Evolutionary conservation across 768 basidiomycete genomes (phyloP), one percentile per base, ranked within the genome.

Genomic region (Hydnomerulius pinastri): DNA sequence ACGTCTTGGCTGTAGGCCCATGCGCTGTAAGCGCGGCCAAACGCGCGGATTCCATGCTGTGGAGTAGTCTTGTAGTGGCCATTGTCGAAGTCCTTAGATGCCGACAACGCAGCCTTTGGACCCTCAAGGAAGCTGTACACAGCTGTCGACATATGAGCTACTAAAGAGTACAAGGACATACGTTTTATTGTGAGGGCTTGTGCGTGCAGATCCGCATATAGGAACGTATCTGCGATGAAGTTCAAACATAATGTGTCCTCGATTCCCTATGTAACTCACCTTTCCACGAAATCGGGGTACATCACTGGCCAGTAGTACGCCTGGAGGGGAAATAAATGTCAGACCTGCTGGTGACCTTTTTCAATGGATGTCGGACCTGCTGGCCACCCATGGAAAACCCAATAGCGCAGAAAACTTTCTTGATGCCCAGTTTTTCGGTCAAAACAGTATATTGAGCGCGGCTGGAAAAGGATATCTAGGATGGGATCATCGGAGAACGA

Each of bases 361-460:
- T 32, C 11, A 21, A 46, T n/a, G n/a, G n/a, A n/a, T n/a, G 21
- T 11, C 48, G 18, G 40, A 73, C 73, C 65, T 75, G 72, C 58
- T 82, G 81, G 2, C 71, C 81, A 42, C 82, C 80, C 82, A 83
- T 83, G 4, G 79, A 80, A 54, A 81, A 81, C 7, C 81, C 81
- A 7, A 81, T 62, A 23, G 76, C 78, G 24, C 74, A 71, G 48
- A 67, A 74, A 1, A 78, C 63, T 52, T 77, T 74, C 50, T 70
- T 62, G 6, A 83, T 59, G 7, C 71, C 73, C 24, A 81, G 71
- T 25, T 66, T 66, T 39, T 78, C 66, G 30, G 74, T 76, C 32
- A 81, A 69, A 12, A 82, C 78, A 15, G 71, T 68, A 54, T 80
- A 71, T 54, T 83, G 81, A 12, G 81, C 81, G 35, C 75, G 79